These are phyloP conservation scores for Eremothecium cymbalariae DNA, from an alignment of 1,139 yeast genomes.

Conservation along the genomic window DNA sequence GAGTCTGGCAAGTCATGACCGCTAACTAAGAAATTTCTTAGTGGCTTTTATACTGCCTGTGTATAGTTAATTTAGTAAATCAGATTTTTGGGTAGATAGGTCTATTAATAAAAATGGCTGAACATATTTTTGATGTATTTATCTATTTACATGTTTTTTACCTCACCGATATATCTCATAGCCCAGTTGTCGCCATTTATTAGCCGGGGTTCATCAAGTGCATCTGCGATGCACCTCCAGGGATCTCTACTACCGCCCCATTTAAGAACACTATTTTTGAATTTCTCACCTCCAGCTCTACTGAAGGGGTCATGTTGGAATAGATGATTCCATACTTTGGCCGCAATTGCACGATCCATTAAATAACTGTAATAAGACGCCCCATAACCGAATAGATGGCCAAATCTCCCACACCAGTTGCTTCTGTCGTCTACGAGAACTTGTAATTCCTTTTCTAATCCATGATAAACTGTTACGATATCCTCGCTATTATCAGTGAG, in stretches of 20 bases:
- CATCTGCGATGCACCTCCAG: slow-evolving; percentile 79
- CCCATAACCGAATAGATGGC: slow-evolving; percentile 90
- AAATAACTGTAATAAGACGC: slow-evolving; percentile 89
- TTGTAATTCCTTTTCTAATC: slow-evolving; percentile 47
- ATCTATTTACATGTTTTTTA: slow-evolving; percentile 23
- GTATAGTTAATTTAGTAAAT: slow-evolving; percentile 1
- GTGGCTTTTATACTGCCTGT: slow-evolving; percentile 9
- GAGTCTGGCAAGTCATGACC: slow-evolving; percentile 99
- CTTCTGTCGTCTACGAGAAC: slow-evolving; percentile 58
- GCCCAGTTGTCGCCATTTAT: slow-evolving; percentile 63
- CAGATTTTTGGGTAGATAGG: slow-evolving; percentile 2
- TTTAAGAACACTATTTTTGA: slow-evolving; percentile 58
- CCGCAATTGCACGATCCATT: slow-evolving; percentile 88
- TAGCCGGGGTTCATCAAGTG: slow-evolving; percentile 54
- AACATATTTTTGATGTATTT: slow-evolving; percentile 6
- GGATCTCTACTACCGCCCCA: slow-evolving; percentile 97
- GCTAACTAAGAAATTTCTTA: slow-evolving; percentile 40
- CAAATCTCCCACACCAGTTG: slow-evolving; percentile 91
- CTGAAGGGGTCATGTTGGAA: slow-evolving; percentile 65
- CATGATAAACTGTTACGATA: slow-evolving; percentile 54
- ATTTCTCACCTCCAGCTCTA: slow-evolving; percentile 64
- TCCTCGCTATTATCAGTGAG: slow-evolving; percentile 32
- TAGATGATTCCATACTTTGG: slow-evolving; percentile 69
- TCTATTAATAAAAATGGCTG: neutral
- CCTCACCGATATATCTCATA: slow-evolving; percentile 56